Conservation (phyloP, 805 yeast genomes). For the Lachancea lanzarotensis region DNA sequence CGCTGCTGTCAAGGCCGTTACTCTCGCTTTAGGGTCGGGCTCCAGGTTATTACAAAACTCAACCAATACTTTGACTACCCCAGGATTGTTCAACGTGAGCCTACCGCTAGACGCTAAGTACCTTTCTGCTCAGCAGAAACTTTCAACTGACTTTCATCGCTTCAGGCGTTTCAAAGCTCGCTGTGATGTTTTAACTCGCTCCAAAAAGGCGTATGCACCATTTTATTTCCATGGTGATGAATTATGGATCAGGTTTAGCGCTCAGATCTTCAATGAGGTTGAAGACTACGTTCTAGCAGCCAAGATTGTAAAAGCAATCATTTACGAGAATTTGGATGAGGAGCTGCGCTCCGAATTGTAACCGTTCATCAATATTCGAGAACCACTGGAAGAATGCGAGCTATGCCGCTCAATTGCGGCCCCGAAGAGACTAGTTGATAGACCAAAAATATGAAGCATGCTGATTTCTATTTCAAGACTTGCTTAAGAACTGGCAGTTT, state of each 20-base stretch:
- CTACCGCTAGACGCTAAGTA: conserved; percentile 32
- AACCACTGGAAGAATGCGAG: too few relatives aligned
- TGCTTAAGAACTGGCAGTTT: too few relatives aligned
- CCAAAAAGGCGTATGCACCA: conserved; percentile 45
- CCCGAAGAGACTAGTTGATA: too few relatives aligned
- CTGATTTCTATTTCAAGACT: too few relatives aligned
- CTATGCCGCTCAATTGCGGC: too few relatives aligned
- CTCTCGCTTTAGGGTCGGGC: conserved; percentile 37
- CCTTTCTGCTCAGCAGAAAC: conserved; percentile 12
- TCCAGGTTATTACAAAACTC: conserved; percentile 27
- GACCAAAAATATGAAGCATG: too few relatives aligned
- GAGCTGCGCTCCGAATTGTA: neutral
- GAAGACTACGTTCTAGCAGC: conserved; percentile 47
- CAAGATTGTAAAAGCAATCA: conserved; percentile 32
- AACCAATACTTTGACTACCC: conserved; percentile 11
- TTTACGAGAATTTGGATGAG: conserved; percentile 21
- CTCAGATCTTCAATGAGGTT: conserved; percentile 53
- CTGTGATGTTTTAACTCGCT: conserved; percentile 22
- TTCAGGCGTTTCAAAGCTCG: conserved; percentile 14
- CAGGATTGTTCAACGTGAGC: conserved; percentile 31
- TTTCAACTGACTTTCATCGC: conserved; percentile 13
- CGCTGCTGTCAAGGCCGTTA: conserved; percentile 37
- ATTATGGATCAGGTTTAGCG: conserved; percentile 47
- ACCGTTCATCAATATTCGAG: neutral
- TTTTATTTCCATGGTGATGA: conserved; percentile 36